phyloP scores from a whole-genome alignment of 805 yeast genomes.

The Ogataea nakhonphanomensis region DNA sequence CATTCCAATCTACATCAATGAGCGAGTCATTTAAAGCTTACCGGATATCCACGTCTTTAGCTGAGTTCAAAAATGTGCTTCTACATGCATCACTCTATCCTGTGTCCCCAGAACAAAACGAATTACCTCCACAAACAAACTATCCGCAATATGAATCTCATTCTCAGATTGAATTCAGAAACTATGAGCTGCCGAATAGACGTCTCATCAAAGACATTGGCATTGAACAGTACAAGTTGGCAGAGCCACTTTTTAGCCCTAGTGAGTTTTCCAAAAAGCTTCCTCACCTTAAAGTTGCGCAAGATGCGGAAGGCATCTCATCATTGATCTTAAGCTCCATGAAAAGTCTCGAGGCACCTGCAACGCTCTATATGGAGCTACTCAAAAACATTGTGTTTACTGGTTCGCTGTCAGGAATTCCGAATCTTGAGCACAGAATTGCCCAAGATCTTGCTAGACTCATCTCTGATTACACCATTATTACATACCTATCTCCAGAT shows the following conservation, averaged over 20 bases:
- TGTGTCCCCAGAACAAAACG: conserved; percentile 26
- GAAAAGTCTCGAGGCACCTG: conserved; percentile 42
- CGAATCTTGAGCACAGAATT: conserved; percentile 54
- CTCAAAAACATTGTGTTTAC: conserved; percentile 52
- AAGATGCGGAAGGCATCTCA: conserved; percentile 49
- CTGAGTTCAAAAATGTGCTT: conserved; percentile 44
- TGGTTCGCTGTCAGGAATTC: conserved; percentile 56
- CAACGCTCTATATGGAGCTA: conserved; percentile 38
- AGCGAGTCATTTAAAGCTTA: conserved; percentile 39
- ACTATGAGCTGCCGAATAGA: conserved; percentile 62
- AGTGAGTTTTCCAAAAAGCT: conserved; percentile 39
- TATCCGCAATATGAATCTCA: conserved; percentile 31
- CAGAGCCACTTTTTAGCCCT: conserved; percentile 75
- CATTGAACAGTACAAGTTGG: conserved; percentile 49
- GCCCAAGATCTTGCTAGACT: conserved; percentile 51
- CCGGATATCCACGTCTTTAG: conserved; percentile 39
- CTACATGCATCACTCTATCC: conserved; percentile 29
- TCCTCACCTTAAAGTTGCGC: conserved; percentile 41
- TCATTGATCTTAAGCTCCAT: conserved; percentile 44
- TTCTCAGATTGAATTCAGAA: conserved; percentile 39
- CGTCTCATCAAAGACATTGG: conserved; percentile 42
- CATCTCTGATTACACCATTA: conserved; percentile 48
- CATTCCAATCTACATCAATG: conserved; percentile 26
- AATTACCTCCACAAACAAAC: conserved; percentile 32
- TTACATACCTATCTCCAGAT: conserved; percentile 39